These are phyloP conservation scores for Sphagnurus paluster DNA, from an alignment of 1,284 basidiomycete genomes.

Conservation along the genomic window DNA sequence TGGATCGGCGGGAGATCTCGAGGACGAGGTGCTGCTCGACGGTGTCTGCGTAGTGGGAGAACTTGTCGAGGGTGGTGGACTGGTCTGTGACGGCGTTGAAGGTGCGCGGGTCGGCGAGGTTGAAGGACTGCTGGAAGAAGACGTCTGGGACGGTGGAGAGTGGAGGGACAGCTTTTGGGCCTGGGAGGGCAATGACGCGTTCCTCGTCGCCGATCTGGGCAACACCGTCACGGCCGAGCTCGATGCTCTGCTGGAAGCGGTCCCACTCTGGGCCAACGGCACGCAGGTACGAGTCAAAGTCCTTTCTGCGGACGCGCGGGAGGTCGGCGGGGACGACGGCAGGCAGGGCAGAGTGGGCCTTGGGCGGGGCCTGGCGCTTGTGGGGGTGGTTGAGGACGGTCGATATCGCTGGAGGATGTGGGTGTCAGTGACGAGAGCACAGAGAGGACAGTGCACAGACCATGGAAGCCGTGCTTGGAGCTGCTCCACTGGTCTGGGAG, in stretches of 20 bases:
- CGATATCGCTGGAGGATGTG: conserved; percentile 39
- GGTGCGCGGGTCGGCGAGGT: conserved; percentile 83
- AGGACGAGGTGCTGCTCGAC: conserved; percentile 94
- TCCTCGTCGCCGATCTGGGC: conserved; percentile 38
- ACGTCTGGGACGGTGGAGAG: conserved; percentile 79
- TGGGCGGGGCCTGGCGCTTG: conserved; percentile 81
- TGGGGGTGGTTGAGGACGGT: conserved; percentile 81
- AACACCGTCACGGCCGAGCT: conserved; percentile 46
- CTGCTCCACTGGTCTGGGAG: conserved; percentile 75
- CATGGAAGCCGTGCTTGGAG: conserved; percentile 76
- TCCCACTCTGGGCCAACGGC: conserved; percentile 80
- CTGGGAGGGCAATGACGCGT: conserved; percentile 23
- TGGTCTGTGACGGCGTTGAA: conserved; percentile 83
- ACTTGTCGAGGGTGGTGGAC: conserved; percentile 67
- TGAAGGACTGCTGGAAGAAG: conserved; percentile 81
- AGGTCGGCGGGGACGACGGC: conserved; percentile 69
- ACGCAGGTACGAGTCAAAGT: conserved; percentile 82
- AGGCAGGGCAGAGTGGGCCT: conserved; percentile 79
- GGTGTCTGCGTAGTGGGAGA: conserved; percentile 92
- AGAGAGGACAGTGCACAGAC: conserved; percentile 37
- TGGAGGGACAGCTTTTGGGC: conserved; percentile 53
- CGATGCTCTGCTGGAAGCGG: conserved; percentile 55
- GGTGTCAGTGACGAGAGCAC: conserved; percentile 1
- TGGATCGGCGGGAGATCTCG: conserved; percentile 88
- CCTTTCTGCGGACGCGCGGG: conserved; percentile 78